phyloP scores from a whole-genome alignment of 495 filamentous ascomycete species.

The Hypoxylon lienhwacheense region DNA sequence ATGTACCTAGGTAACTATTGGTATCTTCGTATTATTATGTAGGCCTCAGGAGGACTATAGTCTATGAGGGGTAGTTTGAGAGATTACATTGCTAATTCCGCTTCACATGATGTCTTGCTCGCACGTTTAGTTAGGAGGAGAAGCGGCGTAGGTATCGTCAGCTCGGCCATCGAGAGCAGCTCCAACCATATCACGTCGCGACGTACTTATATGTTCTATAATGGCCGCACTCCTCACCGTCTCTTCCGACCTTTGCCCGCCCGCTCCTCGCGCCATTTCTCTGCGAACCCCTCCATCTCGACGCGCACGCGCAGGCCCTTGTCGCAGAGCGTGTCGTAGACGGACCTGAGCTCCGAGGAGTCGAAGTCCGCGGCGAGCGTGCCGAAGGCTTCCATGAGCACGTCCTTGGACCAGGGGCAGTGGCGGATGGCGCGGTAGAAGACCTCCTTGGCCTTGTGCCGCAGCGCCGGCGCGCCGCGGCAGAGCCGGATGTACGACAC shows the following conservation, averaged over 20 bases:
- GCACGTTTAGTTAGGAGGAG: too few species aligned
- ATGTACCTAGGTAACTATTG: too few species aligned
- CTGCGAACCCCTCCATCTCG: conserved; percentile 47
- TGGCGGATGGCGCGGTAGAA: conserved; percentile 69
- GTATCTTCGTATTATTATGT: too few species aligned
- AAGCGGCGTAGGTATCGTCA: too few species aligned
- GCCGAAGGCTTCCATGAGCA: conserved; percentile 63
- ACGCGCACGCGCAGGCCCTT: conserved; percentile 50
- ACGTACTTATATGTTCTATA: not conserved
- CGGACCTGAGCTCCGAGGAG: conserved; percentile 57
- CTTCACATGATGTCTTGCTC: too few species aligned
- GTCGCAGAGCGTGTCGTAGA: conserved; percentile 41
- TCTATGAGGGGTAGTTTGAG: too few species aligned
- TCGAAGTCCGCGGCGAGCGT: conserved; percentile 36
- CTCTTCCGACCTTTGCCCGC: conserved; percentile 17
- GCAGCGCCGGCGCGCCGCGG: conserved; percentile 21
- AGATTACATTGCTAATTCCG: too few species aligned
- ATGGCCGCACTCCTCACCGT: not conserved
- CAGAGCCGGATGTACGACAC: conserved; percentile 65
- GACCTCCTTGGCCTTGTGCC: conserved; percentile 48
- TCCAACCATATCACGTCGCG: too few species aligned
- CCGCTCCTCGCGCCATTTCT: conserved; percentile 32
- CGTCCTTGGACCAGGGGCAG: conserved; percentile 77
- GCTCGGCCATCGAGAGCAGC: too few species aligned
- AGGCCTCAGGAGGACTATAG: too few species aligned